A percentile compares a stretch with the other conserved stretches of the same genome.
phyloP scores from a whole-genome alignment of 2,329 filamentous ascomycete species.

The Alternaria conjuncta region DNA sequence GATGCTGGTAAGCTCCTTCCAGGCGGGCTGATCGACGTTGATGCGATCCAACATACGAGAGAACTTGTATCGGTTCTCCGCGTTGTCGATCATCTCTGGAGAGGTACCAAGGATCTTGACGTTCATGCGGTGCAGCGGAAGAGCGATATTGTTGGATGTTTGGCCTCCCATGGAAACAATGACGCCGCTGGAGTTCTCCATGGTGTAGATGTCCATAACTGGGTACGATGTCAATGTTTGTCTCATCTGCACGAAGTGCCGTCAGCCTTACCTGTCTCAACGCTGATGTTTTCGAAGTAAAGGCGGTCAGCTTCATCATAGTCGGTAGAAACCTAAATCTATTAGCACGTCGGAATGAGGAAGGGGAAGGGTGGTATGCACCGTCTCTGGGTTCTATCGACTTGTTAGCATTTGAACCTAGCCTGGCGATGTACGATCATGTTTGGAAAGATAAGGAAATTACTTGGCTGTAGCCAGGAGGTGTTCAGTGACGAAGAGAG shows the following conservation, averaged over 20 bases:
- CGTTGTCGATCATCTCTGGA: slow-evolving; percentile 97
- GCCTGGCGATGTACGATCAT: not conserved
- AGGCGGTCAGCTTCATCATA: slow-evolving; percentile 93
- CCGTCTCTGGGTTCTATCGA: slow-evolving; percentile 74
- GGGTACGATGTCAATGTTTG: too few relatives aligned
- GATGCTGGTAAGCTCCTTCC: slow-evolving; percentile 97
- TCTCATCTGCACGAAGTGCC: too few relatives aligned
- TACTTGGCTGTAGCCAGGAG: not conserved
- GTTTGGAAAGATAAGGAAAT: not conserved
- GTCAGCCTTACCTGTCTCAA: not conserved
- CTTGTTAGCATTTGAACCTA: not conserved
- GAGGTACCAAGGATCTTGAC: slow-evolving; percentile 95
- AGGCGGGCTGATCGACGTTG: slow-evolving; percentile 92
- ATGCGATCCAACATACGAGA: slow-evolving; percentile 97
- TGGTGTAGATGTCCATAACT: slow-evolving; percentile 71
- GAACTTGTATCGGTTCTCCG: slow-evolving; percentile 98
- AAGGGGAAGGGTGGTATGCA: too few relatives aligned
- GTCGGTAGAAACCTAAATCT: too few relatives aligned
- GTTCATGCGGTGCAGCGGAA: slow-evolving; percentile 85
- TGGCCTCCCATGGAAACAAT: slow-evolving; percentile 97
- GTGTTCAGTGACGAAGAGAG: not conserved
- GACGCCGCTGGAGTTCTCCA: slow-evolving; percentile 83
- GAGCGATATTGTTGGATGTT: slow-evolving; percentile 95
- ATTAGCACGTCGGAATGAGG: too few relatives aligned
- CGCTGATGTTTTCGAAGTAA: slow-evolving; percentile 88